Conservation (phyloP, 306 rosid species). For the Cucumis sativus region DNA sequence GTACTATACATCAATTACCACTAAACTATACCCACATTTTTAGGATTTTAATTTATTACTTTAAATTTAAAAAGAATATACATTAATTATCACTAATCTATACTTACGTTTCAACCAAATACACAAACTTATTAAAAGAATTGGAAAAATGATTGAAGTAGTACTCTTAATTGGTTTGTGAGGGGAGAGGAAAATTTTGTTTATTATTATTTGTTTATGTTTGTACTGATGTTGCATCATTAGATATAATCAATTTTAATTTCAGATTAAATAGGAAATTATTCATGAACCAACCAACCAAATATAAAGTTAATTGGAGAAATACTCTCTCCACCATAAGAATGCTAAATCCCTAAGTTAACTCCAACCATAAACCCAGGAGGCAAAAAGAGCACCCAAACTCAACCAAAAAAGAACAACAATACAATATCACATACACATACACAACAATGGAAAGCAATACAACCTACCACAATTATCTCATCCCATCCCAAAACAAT, state of each 20-base stretch:
- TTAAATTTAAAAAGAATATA: no score
- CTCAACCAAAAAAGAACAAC: background rate
- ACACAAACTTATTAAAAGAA: no score
- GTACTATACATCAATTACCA: no score
- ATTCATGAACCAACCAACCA: background rate
- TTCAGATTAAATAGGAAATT: background rate
- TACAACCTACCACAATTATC: background rate
- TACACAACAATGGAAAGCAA: background rate
- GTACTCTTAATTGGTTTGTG: no score
- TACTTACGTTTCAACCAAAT: no score
- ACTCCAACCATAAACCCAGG: background rate
- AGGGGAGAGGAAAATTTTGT: no score
- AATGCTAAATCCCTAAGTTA: background rate
- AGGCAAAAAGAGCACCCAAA: background rate
- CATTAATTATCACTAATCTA: no score
- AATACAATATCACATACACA: background rate
- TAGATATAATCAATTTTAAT: background rate
- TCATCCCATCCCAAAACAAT: background rate
- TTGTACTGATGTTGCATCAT: background rate
- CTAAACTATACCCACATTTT: no score
- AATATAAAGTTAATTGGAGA: background rate
- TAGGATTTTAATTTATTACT: no score
- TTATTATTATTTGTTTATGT: no score
- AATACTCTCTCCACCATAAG: background rate
- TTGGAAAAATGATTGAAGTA: no score